Evolutionary conservation across 73 alveolate species (phyloP), one percentile per base, ranked within the genome.

Genomic region (Paramecium tetraurelia): DNA sequence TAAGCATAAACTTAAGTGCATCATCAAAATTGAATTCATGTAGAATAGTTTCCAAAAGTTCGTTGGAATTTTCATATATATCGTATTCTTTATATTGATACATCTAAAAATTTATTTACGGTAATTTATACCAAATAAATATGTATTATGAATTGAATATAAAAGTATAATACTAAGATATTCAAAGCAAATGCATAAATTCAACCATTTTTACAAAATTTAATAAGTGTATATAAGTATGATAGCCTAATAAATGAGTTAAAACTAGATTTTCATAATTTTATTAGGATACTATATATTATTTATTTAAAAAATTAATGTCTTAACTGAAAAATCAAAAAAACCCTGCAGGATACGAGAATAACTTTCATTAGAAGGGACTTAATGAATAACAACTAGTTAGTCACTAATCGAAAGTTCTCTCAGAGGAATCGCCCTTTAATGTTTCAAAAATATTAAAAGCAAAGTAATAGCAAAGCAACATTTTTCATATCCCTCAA

Each of bases 1-100:
- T 36, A 72, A 38, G n/a, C 86, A 72, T 36, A 72, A 43, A 38
- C 63, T 72, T 72, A 72, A 72, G 35, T 72, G 86, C 24, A 72
- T 36, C 59, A 40, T 72, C 59, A 72, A 40, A 14, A 36, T 43
- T 14, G 38, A 33, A 72, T 71, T 72, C 86, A 72, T 72, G 59
- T 36, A 72, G 10, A 72, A 29, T 8, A 72, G 59, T 38, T 72
- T 72, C 33, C 40, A 40, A 35, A 72, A 72, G 59, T 72, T 72
- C 0, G 31, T n/a, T 27, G 84, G 84, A 63, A 63, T 63, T 63
- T 63, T 31, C 84, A 63, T 63, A 53, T 48, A 14, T 53, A 53
- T 18, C 2, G 31, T 18, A 50, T 12, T 50, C 69, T 16, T 16
- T 53, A 53, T 53, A 50, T 53, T 53, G 84, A 31, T 63, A 31